Base-by-base conservation (phyloP, 2,329 filamentous ascomycete genomes). In the Onygenales sp. region DNA sequence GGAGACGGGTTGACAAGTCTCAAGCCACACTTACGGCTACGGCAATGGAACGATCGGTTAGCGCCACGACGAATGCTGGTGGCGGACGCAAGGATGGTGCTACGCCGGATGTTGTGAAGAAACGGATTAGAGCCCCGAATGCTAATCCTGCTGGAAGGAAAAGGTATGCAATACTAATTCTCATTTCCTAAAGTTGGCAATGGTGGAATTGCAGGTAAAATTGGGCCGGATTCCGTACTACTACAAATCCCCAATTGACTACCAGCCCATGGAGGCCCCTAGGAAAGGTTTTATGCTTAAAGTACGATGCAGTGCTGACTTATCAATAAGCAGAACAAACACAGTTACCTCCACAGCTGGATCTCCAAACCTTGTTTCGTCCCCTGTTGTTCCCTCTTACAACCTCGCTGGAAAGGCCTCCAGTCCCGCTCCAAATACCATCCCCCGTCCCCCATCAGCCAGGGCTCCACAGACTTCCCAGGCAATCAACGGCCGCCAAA, bases 1-100 rank as follows among this genome's bases (percentile, higher is more conserved):
- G 88, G 63, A 84, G 90, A 59, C 94, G 91, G 71, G 83, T 88
- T 2, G 89, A 95, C 62, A 88, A 88, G 54, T 17, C 46, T 6
- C 46, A 37, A 31, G 70, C 77, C 8, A 65, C 64, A n/a, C 56
- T 65, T 6, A 63, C 66, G 4, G 56, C 61, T n/a, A 53, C 65
- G 21, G 63, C 66, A 6, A 72, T 72, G 70, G 70, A 73, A 52
- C 67, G 70, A 34, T 65, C 70, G 31, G 67, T 65, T 32, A 74
- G 70, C 52, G 65, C 66, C 2, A 57, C 67, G 33, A 62, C 58
- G 9, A 68, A 62, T 49, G 55, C 54, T 47, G 56, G 59, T 37
- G 66, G 52, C 46, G 67, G 67, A 56, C 63, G 72, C 49, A 69
- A 94, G 84, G 84, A 82, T 56, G 89, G 86, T 8, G 84, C 86